Conservation (phyloP, 768 basidiomycete genomes). For the Leucocoprinus leucothites region DNA sequence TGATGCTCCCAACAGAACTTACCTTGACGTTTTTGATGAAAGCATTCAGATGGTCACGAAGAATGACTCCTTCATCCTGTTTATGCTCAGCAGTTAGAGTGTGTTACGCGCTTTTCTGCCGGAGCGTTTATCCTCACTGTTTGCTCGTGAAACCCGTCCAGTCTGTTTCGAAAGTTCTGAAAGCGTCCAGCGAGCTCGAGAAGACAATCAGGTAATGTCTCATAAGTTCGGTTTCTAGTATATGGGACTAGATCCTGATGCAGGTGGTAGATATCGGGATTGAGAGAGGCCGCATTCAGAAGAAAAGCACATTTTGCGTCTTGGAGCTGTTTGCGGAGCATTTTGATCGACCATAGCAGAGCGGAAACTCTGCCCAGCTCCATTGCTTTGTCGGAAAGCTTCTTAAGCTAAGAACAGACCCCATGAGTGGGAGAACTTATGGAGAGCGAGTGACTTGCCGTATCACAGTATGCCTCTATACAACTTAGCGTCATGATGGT, state of each 20-base stretch:
- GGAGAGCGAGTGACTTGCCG: too few species aligned
- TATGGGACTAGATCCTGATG: not conserved
- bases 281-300: constrained; percentile 4
- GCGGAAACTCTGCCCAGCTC: constrained; percentile 1
- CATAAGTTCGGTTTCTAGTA: not conserved
- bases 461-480: too few species aligned
- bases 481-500: too few species aligned
- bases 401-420: not conserved
- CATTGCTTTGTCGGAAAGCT: not conserved
- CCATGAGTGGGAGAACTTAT: too few species aligned
- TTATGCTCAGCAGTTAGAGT: not conserved
- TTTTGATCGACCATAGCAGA: constrained; percentile 3
- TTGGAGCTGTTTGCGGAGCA: not conserved
- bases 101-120: not conserved
- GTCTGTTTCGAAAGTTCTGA: not conserved
- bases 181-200: not conserved
- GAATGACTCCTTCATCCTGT: not conserved
- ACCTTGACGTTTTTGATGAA: constrained; percentile 5
- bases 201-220: not conserved
- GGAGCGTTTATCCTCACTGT: not conserved
- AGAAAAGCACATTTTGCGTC: not conserved
- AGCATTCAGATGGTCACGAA: not conserved
- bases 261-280: not conserved
- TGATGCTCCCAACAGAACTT: not conserved
- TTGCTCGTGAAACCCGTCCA: constrained; percentile 4